Evolutionary conservation across 23 red algal species (phyloP), one percentile per base, ranked within the genome.

Genomic region (Cyanidiococcus yangmingshanensis): DNA sequence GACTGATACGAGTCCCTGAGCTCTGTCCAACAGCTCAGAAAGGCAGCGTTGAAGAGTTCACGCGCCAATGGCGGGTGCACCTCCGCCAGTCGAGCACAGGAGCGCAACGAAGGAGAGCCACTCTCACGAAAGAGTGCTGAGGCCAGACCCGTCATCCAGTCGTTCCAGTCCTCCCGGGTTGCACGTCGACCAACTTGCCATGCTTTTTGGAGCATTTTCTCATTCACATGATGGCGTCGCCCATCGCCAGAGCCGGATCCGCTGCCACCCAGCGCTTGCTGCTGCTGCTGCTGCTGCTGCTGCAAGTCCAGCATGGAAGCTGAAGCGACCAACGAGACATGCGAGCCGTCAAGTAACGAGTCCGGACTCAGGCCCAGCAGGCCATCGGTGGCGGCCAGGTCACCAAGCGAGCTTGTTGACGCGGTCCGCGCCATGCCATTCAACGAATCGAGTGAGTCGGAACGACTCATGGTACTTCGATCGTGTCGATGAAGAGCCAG

Each of bases 1-100:
- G 84, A 58, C 54, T 89, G 85, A 67, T 82, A 85, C 32, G 76
- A 39, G 2, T 74, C 85, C 32, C 77, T 18, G 31, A 87, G 58
- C 33, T 87, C 75, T 58, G 84, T 89, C 94, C 94, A 98, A 74
- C 94, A 98, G 33, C 85, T 90, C 34, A 98, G 79, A 82, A 98
- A 98, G 7, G 88, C 94, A 0, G 94, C 82, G 76, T 98, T 91
- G 37, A 98, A 89, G n/a, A 98, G 75, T 50, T 89, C 74, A n/a
- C 84, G 87, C 31, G 83, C 82, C 38, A 98, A 80, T 31, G 80
- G 79, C 18, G 87, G 84, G 63, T 98, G 90, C 41, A 88, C 87
- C 41, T 98, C 94, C 7, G 88, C 89, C n/a, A 98, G 82, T 25
- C 89, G 76, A 38, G 80, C 88, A 85, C 87, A 91, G 38, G 88